Evolutionary conservation across 2,329 filamentous ascomycete species (phyloP), one percentile per base, ranked within the genome.

Genomic region (Fusarium agapanthi): DNA sequence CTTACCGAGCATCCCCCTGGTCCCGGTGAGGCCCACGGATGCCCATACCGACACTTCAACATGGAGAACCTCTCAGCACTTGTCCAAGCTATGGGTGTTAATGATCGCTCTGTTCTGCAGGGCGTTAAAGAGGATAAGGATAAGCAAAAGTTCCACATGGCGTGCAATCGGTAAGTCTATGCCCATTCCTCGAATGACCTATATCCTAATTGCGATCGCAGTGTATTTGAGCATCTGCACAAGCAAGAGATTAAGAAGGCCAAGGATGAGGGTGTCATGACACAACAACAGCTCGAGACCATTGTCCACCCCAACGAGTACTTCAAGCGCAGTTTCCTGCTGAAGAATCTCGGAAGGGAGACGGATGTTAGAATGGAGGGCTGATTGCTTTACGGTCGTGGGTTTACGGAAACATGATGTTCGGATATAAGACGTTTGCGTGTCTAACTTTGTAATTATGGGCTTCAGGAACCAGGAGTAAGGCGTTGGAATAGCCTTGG

Each of bases 291-390:
- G 80, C 86, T 97, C 45, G 95, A 98, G 83, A 98, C 95, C 0
- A 97, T 99, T 79, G 91, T 97, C 28, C 96, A 99, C 83, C 96
- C 96, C 16, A 99, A 99, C 81, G 95, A 95, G 73, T 99, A 98
- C 83, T 99, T 98, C 83, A 98, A 97, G 87, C 88, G 95, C 62
- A 97, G 95, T 80, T 98, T 94, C 81, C 78, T 97, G 75, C 84
- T 99, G 69, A 97, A 95, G 85, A 93, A 96, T 80, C 81, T 97
- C 32, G 91, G 83, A 56, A 90, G 83, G 28, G 83, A 84, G 67
- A 82, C 84, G 24, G 88, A 90, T 67, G 82, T 88, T 37, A 87
- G 88, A 81, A 90, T 91, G 87, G 86, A 87, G 66, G 84, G 80
- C 72, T 90, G 44, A 83, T 55, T 20, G 15, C 30, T 50, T 26